phyloP scores from a whole-genome alignment of 768 basidiomycete species.

The Brasilioporus rufonigricans region DNA sequence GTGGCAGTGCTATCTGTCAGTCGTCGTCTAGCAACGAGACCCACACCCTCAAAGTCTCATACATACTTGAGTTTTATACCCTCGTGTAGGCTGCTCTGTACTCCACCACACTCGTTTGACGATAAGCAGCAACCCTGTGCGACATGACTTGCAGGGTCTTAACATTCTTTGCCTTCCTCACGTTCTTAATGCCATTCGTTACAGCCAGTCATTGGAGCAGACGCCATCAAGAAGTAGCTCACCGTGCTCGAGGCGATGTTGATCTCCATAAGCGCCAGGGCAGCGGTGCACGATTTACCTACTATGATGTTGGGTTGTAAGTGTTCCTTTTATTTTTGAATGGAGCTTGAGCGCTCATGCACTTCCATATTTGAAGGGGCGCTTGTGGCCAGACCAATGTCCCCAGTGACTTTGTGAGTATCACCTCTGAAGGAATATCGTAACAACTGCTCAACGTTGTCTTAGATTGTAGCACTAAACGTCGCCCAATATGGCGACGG shows the following conservation, averaged over 20 bases:
- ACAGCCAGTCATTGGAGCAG: conserved; percentile 31
- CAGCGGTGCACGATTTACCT: conserved; percentile 45
- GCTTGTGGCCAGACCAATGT: conserved; percentile 49
- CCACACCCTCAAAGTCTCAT: not conserved
- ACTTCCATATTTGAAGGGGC: conserved; percentile 38
- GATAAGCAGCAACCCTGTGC: not conserved
- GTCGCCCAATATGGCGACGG: conserved; percentile 52
- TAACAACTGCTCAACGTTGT: not conserved
- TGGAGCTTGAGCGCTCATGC: conserved; percentile 5
- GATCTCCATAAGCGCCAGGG: conserved; percentile 38
- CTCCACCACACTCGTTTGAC: conserved; percentile 23
- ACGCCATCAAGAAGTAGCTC: conserved; percentile 50
- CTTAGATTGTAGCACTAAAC: conserved; percentile 56
- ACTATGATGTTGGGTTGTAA: conserved; percentile 55
- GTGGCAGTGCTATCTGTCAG: conserved; percentile 9
- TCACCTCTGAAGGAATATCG: not conserved
- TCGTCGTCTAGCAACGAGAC: conserved; percentile 19
- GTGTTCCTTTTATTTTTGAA: conserved; percentile 10
- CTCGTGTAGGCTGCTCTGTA: conserved; percentile 10
- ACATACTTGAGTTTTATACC: no score
- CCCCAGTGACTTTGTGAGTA: conserved; percentile 44
- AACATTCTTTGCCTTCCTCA: conserved; percentile 33
- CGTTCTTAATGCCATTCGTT: conserved; percentile 36
- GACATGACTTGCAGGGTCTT: conserved; percentile 24
- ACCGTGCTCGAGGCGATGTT: conserved; percentile 43